Evolutionary conservation across 768 basidiomycete species (phyloP).

Genomic region (Pholiota conissans): DNA sequence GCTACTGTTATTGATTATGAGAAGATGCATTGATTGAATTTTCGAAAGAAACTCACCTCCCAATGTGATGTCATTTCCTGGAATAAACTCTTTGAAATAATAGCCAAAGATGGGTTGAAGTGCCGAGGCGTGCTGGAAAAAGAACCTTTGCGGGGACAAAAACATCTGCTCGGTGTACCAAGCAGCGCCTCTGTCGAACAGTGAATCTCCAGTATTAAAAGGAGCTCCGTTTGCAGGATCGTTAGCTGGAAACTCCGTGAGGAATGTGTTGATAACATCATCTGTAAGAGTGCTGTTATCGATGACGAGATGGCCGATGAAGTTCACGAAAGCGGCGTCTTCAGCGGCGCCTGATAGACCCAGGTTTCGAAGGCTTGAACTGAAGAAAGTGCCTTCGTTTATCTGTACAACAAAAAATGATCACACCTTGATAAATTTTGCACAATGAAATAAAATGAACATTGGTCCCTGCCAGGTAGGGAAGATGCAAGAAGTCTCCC

Average conservation of each 20-base stretch:
- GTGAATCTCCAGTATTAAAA: constrained; percentile 59
- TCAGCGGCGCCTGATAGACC: constrained; percentile 39
- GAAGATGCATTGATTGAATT: neutral
- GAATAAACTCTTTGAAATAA: constrained; percentile 57
- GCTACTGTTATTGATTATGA: constrained; percentile 30
- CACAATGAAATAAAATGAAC: no score
- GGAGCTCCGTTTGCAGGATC: constrained; percentile 46
- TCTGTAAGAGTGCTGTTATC: constrained; percentile 49
- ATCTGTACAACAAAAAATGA: constrained; percentile 35
- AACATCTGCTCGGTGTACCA: constrained; percentile 66
- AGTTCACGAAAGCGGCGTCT: constrained; percentile 43
- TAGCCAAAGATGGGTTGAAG: constrained; percentile 54
- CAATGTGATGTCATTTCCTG: constrained; percentile 44
- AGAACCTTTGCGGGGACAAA: constrained; percentile 47
- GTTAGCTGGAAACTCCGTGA: constrained; percentile 46
- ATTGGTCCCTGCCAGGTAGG: constrained; percentile 56
- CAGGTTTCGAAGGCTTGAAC: constrained; percentile 35
- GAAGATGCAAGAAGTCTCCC: constrained; percentile 53
- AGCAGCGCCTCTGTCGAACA: constrained; percentile 55
- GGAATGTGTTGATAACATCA: constrained; percentile 39
- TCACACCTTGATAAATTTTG: no score
- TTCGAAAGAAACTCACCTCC: constrained; percentile 38
- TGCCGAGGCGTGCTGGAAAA: constrained; percentile 47
- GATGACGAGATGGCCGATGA: constrained; percentile 48
- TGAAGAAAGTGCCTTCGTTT: constrained; percentile 54